These are phyloP conservation scores for Sphenostylis stenocarpa DNA, from an alignment of 306 rosid species.

Conservation along the genomic window DNA sequence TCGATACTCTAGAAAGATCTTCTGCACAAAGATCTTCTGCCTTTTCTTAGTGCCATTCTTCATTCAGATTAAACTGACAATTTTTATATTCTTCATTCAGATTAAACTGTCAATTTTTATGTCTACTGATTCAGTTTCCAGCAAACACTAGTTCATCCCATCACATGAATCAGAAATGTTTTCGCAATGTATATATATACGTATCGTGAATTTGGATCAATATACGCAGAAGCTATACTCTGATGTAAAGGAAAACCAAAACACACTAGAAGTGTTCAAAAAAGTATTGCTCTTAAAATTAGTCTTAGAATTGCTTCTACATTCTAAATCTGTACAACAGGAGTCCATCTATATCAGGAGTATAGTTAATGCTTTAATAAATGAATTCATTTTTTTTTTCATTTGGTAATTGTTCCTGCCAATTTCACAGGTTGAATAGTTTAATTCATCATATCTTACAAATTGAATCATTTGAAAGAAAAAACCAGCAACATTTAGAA, in stretches of 20 bases:
- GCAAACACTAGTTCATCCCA: background rate
- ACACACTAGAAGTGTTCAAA: too few relatives aligned
- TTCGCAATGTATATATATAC: too few relatives aligned
- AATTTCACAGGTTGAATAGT: background rate
- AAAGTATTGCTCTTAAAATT: too few relatives aligned
- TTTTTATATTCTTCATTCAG: too few relatives aligned
- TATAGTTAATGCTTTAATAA: background rate
- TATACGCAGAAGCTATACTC: too few relatives aligned
- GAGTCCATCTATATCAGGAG: background rate
- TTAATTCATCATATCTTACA: background rate
- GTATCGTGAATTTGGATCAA: slow-evolving; percentile 3
- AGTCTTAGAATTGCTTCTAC: too few relatives aligned
- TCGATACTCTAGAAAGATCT: too few relatives aligned
- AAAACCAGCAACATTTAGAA: background rate
- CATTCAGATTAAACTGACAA: background rate
- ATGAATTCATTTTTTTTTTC: background rate
- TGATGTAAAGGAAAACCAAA: too few relatives aligned
- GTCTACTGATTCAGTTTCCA: background rate
- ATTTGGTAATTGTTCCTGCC: background rate
- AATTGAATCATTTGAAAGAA: background rate
- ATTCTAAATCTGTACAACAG: too few relatives aligned
- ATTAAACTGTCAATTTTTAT: background rate
- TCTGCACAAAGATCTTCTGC: background rate
- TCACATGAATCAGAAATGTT: background rate
- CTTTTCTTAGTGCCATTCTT: background rate